Evolutionary conservation across 2,329 filamentous ascomycete genomes (phyloP).

Genomic region (Fusarium duplospermum): DNA sequence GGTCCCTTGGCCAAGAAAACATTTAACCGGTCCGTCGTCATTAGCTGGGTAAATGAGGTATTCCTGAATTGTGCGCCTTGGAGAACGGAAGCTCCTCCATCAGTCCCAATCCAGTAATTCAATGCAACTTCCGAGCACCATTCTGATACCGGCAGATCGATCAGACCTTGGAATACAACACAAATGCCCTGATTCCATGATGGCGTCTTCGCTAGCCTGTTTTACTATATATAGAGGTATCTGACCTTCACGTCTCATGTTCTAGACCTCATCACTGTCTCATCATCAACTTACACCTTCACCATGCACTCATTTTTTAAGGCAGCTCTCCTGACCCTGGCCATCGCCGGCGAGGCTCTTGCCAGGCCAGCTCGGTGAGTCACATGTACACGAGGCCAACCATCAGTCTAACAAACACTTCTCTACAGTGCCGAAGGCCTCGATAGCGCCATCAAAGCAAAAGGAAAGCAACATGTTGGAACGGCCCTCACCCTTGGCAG

Average conservation of each 20-base stretch:
- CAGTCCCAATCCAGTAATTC: neutral
- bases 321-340: neutral
- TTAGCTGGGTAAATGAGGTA: neutral
- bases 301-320: neutral
- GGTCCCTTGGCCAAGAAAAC: neutral
- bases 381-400: neutral
- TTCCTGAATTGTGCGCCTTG: neutral
- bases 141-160: neutral
- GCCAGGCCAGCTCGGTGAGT: neutral
- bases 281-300: neutral
- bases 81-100: neutral
- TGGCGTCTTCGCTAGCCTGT: neutral
- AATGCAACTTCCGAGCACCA: neutral
- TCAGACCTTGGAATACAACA: neutral
- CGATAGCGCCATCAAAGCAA: slow-evolving; percentile 41
- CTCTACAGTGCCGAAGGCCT: slow-evolving; percentile 18
- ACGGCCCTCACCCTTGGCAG: slow-evolving; percentile 67
- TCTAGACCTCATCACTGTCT: neutral
- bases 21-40: neutral
- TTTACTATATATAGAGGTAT: neutral
- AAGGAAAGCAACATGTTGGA: slow-evolving; percentile 61
- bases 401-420: neutral
- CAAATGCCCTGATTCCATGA: neutral
- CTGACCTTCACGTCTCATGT: neutral
- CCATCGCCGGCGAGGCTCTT: neutral